Conservation (phyloP, 495 filamentous ascomycete genomes). For the Lepraria neglecta region DNA sequence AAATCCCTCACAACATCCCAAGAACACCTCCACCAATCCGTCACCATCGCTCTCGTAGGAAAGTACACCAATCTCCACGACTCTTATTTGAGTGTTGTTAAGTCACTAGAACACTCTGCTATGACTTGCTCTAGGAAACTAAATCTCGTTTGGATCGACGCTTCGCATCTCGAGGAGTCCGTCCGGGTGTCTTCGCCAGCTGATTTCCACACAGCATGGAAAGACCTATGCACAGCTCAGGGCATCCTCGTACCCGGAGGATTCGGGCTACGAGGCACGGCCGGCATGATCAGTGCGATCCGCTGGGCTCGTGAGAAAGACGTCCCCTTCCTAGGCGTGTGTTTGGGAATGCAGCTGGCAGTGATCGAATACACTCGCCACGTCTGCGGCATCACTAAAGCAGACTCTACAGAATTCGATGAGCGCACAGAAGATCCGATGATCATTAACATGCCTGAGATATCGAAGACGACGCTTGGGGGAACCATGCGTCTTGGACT, state of each 20-base stretch:
- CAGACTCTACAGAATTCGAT: slow-evolving; percentile 62
- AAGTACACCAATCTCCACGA: slow-evolving; percentile 84
- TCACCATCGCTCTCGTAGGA: slow-evolving; percentile 82
- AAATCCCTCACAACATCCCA: slow-evolving; percentile 56
- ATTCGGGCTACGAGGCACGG: slow-evolving; percentile 73
- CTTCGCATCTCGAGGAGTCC: slow-evolving; percentile 68
- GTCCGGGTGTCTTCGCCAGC: slow-evolving; percentile 53
- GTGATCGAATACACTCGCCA: slow-evolving; percentile 85
- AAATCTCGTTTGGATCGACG: slow-evolving; percentile 75
- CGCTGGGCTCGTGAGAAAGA: slow-evolving; percentile 78
- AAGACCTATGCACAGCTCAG: slow-evolving; percentile 61
- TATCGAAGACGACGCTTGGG: slow-evolving; percentile 65
- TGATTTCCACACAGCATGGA: slow-evolving; percentile 86
- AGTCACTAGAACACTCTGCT: slow-evolving; percentile 81
- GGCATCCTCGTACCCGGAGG: slow-evolving; percentile 62
- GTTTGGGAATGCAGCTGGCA: slow-evolving; percentile 90
- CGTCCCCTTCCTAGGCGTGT: slow-evolving; percentile 82
- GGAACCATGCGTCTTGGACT: slow-evolving; percentile 90
- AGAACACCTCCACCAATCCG: slow-evolving; percentile 55
- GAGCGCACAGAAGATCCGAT: slow-evolving; percentile 50
- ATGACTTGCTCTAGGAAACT: slow-evolving; percentile 82
- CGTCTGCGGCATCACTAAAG: slow-evolving; percentile 54
- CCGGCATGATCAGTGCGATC: slow-evolving; percentile 81
- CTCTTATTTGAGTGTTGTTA: slow-evolving; percentile 73
- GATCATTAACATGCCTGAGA: slow-evolving; percentile 90